These are phyloP conservation scores for Yamadazyma endophytica DNA, from an alignment of 805 yeast genomes.

Conservation along the genomic window DNA sequence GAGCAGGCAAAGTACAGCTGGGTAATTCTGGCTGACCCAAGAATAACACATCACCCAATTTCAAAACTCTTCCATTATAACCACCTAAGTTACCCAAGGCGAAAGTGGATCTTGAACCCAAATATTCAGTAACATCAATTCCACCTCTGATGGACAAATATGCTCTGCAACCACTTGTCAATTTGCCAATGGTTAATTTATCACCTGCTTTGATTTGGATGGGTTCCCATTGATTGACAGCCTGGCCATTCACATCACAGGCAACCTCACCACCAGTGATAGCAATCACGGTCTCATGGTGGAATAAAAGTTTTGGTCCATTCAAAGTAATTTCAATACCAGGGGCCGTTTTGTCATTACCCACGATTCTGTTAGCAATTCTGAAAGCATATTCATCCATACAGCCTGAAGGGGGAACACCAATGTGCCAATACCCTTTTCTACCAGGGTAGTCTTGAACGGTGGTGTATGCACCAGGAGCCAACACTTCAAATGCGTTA, in stretches of 20 bases:
- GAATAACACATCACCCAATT: conserved; percentile 88
- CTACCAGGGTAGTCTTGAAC: conserved; percentile 98
- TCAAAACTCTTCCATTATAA: conserved; percentile 85
- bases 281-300: conserved; percentile 71
- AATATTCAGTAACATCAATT: conserved; percentile 87
- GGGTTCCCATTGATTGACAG: conserved; percentile 68
- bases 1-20: conserved; percentile 68
- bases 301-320: conserved; percentile 87
- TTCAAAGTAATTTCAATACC: conserved; percentile 84
- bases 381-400: conserved; percentile 94
- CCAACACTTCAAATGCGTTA: conserved; percentile 74
- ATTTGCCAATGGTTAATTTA: conserved; percentile 74
- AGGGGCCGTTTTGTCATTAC: conserved; percentile 77
- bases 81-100: conserved; percentile 95
- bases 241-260: conserved; percentile 59
- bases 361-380: conserved; percentile 85
- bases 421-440: conserved; percentile 79
- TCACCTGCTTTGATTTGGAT: conserved; percentile 70
- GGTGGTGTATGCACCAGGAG: conserved; percentile 78
- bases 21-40: conserved; percentile 72
- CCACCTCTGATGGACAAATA: conserved; percentile 91
- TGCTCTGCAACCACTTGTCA: conserved; percentile 79
- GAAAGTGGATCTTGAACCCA: conserved; percentile 95
- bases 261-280: conserved; percentile 82
- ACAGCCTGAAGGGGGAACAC: conserved; percentile 98